Evolutionary conservation across 140 eudicot species (phyloP), one percentile per base, ranked within the genome.

Genomic region (Oenanthe javanica): DNA sequence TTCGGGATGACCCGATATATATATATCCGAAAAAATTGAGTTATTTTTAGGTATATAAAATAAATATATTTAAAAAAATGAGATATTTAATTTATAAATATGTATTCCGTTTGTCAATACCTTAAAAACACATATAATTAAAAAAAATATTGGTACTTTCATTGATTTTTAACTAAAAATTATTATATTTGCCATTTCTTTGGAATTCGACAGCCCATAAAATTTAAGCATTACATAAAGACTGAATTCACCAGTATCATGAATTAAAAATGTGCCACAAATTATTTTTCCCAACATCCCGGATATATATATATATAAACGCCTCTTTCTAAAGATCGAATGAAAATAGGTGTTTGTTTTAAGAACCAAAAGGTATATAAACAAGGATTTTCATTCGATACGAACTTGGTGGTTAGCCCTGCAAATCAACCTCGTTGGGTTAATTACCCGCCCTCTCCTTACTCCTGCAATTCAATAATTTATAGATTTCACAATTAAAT

Each of bases 381-480:
- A 12, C n/a, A 9, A 21, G 46, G 14, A 14, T 69, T 16, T 15
- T 27, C 47, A 69, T 27, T 69, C 47, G 1, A 67, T 69, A 31
- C 74, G n/a, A 69, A 69, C 15, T 69, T 4, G 74, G 74, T 69
- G 74, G 74, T 13, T 69, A 69, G 11, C 74, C 74, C 46, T 69
- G 74, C 47, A 69, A 36, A 69, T 16, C 71, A 63, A 6, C 71
- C 19, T 0, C 71, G 25, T 63, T 63, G 11, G 71, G 71, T 63
- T 63, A 25, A 4, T 38, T 63, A 10, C 12, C 71, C 16, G 23
- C 71, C 71, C 71, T 36, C 40, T 63, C 40, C 2, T 19, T 21
- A 23, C 66, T 23, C 8, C 71, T 63, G 75, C 48, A 70, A 70
- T 61, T 61, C 70, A 21, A n/a, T 9, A 5, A 61, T n/a, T 61